These are phyloP conservation scores for Ogataea salicorniae DNA, from an alignment of 805 yeast genomes.

Conservation along the genomic window DNA sequence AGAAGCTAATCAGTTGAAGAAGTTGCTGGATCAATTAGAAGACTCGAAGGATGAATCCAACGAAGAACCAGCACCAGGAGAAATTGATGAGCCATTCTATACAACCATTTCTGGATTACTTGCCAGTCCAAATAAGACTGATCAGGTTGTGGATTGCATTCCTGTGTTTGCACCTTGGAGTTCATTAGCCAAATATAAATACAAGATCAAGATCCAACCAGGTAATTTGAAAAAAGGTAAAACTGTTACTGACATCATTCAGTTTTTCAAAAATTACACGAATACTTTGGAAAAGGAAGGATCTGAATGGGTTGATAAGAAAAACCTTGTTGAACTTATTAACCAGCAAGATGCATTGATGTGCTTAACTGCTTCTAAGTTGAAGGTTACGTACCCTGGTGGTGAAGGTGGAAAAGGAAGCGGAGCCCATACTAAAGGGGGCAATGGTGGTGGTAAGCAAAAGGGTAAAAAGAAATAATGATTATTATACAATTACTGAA, in stretches of 20 bases:
- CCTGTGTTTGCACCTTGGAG: conserved; percentile 95
- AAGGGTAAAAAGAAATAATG: conserved; percentile 23
- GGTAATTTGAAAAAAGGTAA: conserved; percentile 84
- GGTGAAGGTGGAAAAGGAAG: conserved; percentile 22
- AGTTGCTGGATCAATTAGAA: conserved; percentile 28
- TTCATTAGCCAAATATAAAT: conserved; percentile 65
- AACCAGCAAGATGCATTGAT: conserved; percentile 66
- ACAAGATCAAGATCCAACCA: conserved; percentile 79
- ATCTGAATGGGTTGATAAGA: conserved; percentile 68
- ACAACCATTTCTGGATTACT: conserved; percentile 29
- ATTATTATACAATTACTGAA: neutral
- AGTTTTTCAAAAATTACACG: conserved; percentile 42
- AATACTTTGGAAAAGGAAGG: conserved; percentile 23
- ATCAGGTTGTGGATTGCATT: conserved; percentile 55
- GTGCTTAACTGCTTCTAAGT: conserved; percentile 63
- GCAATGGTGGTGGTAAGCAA: conserved; percentile 5
- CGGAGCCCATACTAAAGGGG: neutral
- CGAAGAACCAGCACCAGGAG: conserved; percentile 18
- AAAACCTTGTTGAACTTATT: conserved; percentile 47
- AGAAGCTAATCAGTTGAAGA: conserved; percentile 27
- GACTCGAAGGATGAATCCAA: conserved; percentile 13
- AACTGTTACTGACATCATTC: conserved; percentile 63
- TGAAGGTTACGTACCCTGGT: conserved; percentile 60
- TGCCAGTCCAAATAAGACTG: conserved; percentile 42
- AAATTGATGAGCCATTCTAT: conserved; percentile 32